Evolutionary conservation across 2,329 filamentous ascomycete species (phyloP), one percentile per base, ranked within the genome.

Genomic region (Microdochium trichocladiopsis): DNA sequence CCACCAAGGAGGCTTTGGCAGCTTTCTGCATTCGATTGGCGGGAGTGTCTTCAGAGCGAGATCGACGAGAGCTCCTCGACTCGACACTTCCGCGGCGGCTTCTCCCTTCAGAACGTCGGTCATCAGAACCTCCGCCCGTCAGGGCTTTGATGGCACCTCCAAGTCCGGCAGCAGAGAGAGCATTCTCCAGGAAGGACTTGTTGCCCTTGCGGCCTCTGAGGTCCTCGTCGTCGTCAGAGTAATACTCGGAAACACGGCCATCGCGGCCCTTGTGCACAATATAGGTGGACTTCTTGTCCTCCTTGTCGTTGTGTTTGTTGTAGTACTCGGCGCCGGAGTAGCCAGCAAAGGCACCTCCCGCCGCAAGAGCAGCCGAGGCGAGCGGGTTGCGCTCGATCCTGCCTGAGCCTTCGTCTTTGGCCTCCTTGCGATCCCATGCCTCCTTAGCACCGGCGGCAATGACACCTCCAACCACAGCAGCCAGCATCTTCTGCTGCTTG

Each of bases 1-100:
- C 92, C 48, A 95, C 81, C 37, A 96, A 77, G 21, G 92, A 94
- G 31, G 93, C 92, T 75, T 94, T 93, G 66, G 92, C 90, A 31
- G 91, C 91, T 70, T 96, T 90, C 59, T 91, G 84, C 48, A 90
- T 81, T 60, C 88, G 88, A 60, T 74, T 77, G 33, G 74, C 69
- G 12, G 65, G 63, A 25, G 63, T 67, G 43, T 67, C 63, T 50
- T 76, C 72, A 28, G 79, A 81, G 57, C 79, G 78, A 53, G 81
- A 81, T 22, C 79, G 70, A 28, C 73, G 73, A 36, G 72, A 75
- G 48, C 76, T 79, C 50, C 74, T 70, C 50, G 73, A 73, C 57
- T 66, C 66, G 51, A 68, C 64, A 53, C 67, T 69, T 25, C 66
- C 63, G 37, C 68, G 63, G 53, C 69, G 69, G 56, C 69, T 60